Evolutionary conservation across 1,139 yeast genomes (phyloP), one percentile per base, ranked within the genome.

Genomic region (Wickerhamomyces sp.): DNA sequence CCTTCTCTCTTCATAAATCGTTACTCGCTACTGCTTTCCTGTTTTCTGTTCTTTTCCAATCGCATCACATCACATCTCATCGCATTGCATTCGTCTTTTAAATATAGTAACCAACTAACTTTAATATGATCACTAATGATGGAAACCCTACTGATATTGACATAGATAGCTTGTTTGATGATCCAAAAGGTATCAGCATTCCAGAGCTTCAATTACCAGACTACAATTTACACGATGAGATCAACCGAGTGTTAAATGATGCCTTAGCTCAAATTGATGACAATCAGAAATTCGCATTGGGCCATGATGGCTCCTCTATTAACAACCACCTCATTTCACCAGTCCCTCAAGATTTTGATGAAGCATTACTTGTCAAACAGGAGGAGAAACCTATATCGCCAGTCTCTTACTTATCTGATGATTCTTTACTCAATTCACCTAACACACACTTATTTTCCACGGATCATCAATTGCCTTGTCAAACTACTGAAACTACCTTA

Each of bases 251-350:
- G 2, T 26, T 47, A 14, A 42, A 44, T 18, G 43, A 46, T 25
- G 53, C 53, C 2, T 32, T 52, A 5, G 52, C 49, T 3, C 52
- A 51, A 33, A 48, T 52, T 15, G 41, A 47, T 22, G 46, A 49
- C 27, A 42, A 35, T 15, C 45, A 42, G 21, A 24, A 33, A 22
- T 12, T 24, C n/a, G 16, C 24, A 19, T 29, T 26, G 20, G 21
- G 10, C 20, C 15, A 9, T 34, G 21, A 8, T 14, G 19, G 2
- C 22, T 6, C 7, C 10, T 25, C 14, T 25, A 7, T 10, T 25
- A 21, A 8, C 24, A 21, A 21, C 32, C 5, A 25, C 4, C 15
- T 19, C 15, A 12, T 26, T 22, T 12, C 19, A 18, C 14, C 19
- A 17, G 24, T 9, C 12, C 12, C 3, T 7, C 31, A 28, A 7